A percentile compares a stretch with the other conserved stretches of the same genome.
These are phyloP conservation scores for Vinca minor DNA, from an alignment of 257 asterid genomes.

Conservation along the genomic window DNA sequence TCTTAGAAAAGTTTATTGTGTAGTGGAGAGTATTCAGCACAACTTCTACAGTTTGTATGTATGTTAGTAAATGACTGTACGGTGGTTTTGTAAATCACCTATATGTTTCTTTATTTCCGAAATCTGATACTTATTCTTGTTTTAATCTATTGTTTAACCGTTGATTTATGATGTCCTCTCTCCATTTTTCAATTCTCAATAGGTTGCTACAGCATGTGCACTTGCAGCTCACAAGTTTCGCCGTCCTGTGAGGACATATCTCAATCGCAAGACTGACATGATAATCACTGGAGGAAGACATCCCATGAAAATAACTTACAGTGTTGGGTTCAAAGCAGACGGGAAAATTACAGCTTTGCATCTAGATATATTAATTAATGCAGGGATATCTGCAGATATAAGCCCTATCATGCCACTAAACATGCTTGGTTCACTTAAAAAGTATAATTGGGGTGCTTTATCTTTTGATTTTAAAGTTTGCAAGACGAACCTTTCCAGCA, in stretches of 20 bases:
- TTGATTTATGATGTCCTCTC: not conserved
- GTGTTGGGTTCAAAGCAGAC: conserved; percentile 53
- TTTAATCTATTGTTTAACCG: not conserved
- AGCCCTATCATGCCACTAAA: conserved; percentile 44
- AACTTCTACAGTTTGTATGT: not conserved
- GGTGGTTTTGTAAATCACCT: not conserved
- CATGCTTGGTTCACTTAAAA: conserved; percentile 37
- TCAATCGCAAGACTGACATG: conserved; percentile 64
- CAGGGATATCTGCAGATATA: conserved; percentile 46
- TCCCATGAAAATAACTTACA: conserved; percentile 64
- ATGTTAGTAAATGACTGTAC: not conserved
- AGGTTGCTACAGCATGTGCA: conserved; percentile 70
- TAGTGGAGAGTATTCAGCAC: not conserved
- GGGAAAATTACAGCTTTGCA: conserved; percentile 71
- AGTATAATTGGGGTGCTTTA: conserved; percentile 63
- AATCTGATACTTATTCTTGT: not conserved
- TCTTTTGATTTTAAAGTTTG: conserved; percentile 56
- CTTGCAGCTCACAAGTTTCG: conserved; percentile 65
- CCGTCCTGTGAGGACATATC: conserved; percentile 55
- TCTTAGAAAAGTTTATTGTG: not conserved
- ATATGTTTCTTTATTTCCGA: not conserved
- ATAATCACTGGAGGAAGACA: conserved; percentile 68
- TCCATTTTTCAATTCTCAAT: not conserved
- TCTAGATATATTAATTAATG: conserved; percentile 49
- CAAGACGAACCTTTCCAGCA: conserved; percentile 61